phyloP scores from a whole-genome alignment of 2,329 filamentous ascomycete species.

The Aureobasidium sp. region DNA sequence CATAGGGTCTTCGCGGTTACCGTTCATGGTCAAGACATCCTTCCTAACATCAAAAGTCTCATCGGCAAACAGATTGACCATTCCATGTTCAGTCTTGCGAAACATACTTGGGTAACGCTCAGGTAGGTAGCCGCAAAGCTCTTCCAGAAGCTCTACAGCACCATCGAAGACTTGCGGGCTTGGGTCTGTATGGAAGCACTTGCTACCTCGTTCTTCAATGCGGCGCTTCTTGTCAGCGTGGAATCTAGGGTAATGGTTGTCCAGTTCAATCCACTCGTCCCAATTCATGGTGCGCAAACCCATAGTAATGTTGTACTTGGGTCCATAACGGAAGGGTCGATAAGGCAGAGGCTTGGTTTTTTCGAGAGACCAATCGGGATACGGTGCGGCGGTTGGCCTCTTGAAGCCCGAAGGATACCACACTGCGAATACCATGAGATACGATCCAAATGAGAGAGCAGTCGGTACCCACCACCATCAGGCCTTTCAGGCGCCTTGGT shows the following conservation, averaged over 20 bases:
- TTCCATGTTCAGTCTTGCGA: conserved; percentile 51
- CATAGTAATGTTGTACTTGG: conserved; percentile 70
- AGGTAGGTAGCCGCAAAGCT: conserved; percentile 61
- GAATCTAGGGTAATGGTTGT: conserved; percentile 66
- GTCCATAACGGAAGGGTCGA: conserved; percentile 68
- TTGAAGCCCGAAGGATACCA: conserved; percentile 53
- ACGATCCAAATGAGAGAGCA: neutral
- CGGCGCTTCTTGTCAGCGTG: conserved; percentile 63
- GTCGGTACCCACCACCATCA: conserved; percentile 35
- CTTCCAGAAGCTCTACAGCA: conserved; percentile 67
- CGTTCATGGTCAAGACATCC: conserved; percentile 43
- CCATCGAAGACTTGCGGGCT: conserved; percentile 50
- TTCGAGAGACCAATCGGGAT: conserved; percentile 59
- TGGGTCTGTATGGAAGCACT: conserved; percentile 60
- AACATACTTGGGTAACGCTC: conserved; percentile 67
- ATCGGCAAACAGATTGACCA: conserved; percentile 62
- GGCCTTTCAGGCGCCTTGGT: conserved; percentile 30
- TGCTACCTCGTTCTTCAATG: conserved; percentile 56
- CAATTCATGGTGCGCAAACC: conserved; percentile 61
- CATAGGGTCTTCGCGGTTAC: conserved; percentile 63
- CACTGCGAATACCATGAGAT: conserved; percentile 25
- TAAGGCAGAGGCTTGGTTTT: conserved; percentile 67
- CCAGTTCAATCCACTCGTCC: conserved; percentile 76
- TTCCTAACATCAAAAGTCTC: conserved; percentile 62
- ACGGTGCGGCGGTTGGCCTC: conserved; percentile 51